Conservation (phyloP, 345 rosid species). For the Camelina laxa region DNA sequence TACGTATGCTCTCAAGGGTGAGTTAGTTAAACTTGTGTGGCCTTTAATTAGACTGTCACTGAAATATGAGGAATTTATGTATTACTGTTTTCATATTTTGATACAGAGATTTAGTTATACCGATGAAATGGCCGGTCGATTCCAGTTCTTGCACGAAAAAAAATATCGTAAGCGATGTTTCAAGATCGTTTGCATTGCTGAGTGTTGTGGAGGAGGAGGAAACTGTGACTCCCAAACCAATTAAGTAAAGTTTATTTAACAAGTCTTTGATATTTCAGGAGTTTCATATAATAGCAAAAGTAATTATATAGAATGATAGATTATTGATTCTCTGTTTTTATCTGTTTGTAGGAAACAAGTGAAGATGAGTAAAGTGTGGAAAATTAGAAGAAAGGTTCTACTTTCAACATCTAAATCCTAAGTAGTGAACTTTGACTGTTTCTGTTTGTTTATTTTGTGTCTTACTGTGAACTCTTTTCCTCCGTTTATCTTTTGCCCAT, state of each 20-base stretch:
- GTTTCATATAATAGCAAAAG: background rate
- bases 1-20: conserved; percentile 36
- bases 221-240: conserved; percentile 22
- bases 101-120: conserved; percentile 40
- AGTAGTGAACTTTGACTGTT: background rate
- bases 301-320: background rate
- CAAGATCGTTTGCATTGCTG: conserved; percentile 35
- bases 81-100: background rate
- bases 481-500: background rate
- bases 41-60: background rate
- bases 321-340: no score
- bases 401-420: conserved; percentile 4
- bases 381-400: conserved; percentile 16
- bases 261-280: background rate
- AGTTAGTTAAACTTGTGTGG: background rate
- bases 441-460: background rate
- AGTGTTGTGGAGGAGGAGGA: conserved; percentile 25
- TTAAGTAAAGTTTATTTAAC: conserved; percentile 24
- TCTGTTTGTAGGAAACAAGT: conserved; percentile 20
- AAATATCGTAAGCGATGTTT: conserved; percentile 3
- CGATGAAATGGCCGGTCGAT: conserved; percentile 41
- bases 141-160: conserved; percentile 16
- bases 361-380: conserved; percentile 16
- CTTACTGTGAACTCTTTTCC: background rate
- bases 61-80: background rate